A percentile compares a stretch with the other conserved stretches of the same genome.
These are phyloP conservation scores for Pichia sp. DNA, from an alignment of 1,139 yeast species.

Conservation along the genomic window DNA sequence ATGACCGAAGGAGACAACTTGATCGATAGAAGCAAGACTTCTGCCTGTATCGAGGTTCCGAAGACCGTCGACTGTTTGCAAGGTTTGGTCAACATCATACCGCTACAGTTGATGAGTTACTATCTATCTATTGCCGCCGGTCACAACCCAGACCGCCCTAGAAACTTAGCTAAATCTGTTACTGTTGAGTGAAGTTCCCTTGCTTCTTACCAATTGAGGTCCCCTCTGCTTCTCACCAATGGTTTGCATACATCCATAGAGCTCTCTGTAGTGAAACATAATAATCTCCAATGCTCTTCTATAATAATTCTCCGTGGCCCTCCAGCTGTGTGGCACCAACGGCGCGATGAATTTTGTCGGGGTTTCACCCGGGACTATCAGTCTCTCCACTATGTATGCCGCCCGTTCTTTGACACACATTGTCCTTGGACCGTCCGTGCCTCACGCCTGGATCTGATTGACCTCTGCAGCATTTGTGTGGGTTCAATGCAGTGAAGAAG, in stretches of 20 bases:
- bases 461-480: too few relatives aligned
- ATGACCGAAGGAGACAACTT: constrained; percentile 82
- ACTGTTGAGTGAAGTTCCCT: constrained; percentile 68
- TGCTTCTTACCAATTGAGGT: constrained; percentile 2
- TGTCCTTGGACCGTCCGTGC: too few relatives aligned
- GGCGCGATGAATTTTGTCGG: neutral
- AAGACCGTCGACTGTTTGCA: constrained; percentile 95
- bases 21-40: constrained; percentile 50
- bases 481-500: too few relatives aligned
- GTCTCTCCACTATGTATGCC: too few relatives aligned
- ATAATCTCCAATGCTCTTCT: neutral
- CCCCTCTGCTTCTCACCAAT: neutral
- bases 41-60: constrained; percentile 83
- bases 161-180: constrained; percentile 96
- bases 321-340: constrained; percentile 1
- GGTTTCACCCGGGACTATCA: too few relatives aligned
- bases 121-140: constrained; percentile 97
- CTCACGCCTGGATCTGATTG: too few relatives aligned
- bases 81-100: constrained; percentile 91
- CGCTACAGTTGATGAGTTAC: constrained; percentile 93
- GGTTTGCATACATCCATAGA: neutral
- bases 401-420: too few relatives aligned
- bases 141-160: constrained; percentile 96
- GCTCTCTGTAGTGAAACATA: neutral
- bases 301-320: neutral